phyloP scores from a whole-genome alignment of 1,139 yeast genomes.

The Geotrichum reessii region DNA sequence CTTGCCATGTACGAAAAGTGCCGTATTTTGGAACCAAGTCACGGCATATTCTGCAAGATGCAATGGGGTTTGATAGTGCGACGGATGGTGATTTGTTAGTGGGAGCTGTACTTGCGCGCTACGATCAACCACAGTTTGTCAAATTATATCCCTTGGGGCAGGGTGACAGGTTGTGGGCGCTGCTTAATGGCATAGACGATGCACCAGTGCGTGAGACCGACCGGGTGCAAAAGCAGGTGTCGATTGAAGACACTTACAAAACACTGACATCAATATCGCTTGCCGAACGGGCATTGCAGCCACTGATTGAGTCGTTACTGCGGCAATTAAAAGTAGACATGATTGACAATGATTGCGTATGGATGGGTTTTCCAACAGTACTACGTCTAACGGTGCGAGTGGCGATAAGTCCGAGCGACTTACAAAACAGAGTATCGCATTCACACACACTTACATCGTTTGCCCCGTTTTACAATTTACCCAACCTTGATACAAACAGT shows the following conservation, averaged over 20 bases:
- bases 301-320: constrained; percentile 26
- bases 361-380: constrained; percentile 26
- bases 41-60: background rate
- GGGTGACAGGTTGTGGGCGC: constrained; percentile 28
- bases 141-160: constrained; percentile 18
- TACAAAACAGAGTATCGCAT: constrained; percentile 10
- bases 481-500: background rate
- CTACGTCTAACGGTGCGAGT: constrained; percentile 23
- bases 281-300: constrained; percentile 21
- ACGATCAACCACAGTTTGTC: background rate
- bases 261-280: constrained; percentile 18
- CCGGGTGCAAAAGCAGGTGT: constrained; percentile 30
- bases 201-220: constrained; percentile 25
- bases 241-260: constrained; percentile 35
- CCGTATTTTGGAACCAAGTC: constrained; percentile 32
- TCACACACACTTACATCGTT: constrained; percentile 8
- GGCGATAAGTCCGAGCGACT: background rate
- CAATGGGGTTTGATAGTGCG: constrained; percentile 1
- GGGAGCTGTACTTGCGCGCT: background rate
- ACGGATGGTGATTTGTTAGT: constrained; percentile 6
- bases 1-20: constrained; percentile 23
- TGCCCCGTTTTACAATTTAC: constrained; percentile 8
- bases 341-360: constrained; percentile 19
- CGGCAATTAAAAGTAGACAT: constrained; percentile 26
- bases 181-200: constrained; percentile 31